A percentile compares a stretch with the other conserved stretches of the same genome.
These are phyloP conservation scores for Nelumbo lutea DNA, from an alignment of 164 flowering plant genomes.

Conservation along the genomic window DNA sequence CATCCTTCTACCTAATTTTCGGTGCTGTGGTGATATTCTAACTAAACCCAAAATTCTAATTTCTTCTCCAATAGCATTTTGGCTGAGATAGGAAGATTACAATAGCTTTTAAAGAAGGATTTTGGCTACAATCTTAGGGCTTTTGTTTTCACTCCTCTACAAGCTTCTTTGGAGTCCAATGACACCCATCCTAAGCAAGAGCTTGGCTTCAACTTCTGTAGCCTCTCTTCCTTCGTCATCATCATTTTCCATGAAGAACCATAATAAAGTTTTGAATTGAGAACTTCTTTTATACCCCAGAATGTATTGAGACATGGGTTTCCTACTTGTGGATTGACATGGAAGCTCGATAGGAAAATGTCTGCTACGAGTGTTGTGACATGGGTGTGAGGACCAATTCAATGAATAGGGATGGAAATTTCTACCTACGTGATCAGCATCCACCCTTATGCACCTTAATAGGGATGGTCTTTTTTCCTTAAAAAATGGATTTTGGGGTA, in stretches of 20 bases:
- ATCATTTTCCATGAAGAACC: slow-evolving; percentile 17
- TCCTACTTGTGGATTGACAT: slow-evolving; percentile 40
- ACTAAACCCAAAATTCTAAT: too few species aligned
- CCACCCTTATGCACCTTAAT: too few species aligned
- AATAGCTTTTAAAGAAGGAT: too few species aligned
- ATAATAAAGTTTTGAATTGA: slow-evolving; percentile 21
- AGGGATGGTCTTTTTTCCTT: too few species aligned
- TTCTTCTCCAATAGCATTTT: too few species aligned
- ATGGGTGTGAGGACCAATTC: too few species aligned
- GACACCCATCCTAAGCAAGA: slow-evolving; percentile 81
- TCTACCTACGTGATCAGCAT: too few species aligned
- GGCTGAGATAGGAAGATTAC: too few species aligned
- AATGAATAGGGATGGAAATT: too few species aligned
- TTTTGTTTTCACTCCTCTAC: neutral
- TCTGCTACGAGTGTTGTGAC: slow-evolving; percentile 44
- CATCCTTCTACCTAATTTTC: too few species aligned
- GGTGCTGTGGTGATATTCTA: too few species aligned
- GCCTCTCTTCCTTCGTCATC: slow-evolving; percentile 45
- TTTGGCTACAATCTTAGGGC: neutral
- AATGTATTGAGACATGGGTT: slow-evolving; percentile 33
- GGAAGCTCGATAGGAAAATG: slow-evolving; percentile 45
- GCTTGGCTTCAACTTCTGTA: slow-evolving; percentile 46
- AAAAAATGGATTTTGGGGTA: too few species aligned
- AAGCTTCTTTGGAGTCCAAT: slow-evolving; percentile 20
- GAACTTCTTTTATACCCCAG: slow-evolving; percentile 40